Evolutionary conservation across 805 yeast genomes (phyloP).

Genomic region (Metschnikowia koreensis): DNA sequence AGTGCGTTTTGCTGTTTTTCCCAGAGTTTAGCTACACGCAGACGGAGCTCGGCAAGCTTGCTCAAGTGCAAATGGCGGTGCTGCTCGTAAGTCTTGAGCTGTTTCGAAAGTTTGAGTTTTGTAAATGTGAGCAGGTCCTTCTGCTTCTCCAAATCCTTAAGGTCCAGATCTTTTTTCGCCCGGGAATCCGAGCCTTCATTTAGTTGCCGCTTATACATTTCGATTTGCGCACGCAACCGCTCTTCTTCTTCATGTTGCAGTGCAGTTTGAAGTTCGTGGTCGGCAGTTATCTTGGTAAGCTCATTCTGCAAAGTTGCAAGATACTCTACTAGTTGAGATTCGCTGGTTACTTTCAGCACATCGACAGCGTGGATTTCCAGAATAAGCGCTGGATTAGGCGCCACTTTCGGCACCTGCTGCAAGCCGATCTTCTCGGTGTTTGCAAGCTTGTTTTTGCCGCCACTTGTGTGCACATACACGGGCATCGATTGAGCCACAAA

Average conservation of each 20-base stretch:
- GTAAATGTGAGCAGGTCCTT: constrained; percentile 34
- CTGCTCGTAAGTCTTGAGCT: constrained; percentile 17
- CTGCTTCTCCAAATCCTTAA: constrained; percentile 30
- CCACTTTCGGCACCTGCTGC: not conserved
- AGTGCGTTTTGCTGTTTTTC: constrained; percentile 13
- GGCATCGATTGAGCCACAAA: constrained; percentile 35
- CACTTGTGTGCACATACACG: constrained; percentile 30
- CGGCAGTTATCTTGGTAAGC: constrained; percentile 6
- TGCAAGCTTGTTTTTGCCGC: not conserved
- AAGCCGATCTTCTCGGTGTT: not conserved
- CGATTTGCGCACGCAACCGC: constrained; percentile 5
- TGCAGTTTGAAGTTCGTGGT: constrained; percentile 1
- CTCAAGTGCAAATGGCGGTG: constrained; percentile 7
- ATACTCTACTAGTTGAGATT: constrained; percentile 2
- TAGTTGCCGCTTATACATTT: constrained; percentile 33
- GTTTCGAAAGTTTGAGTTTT: constrained; percentile 29
- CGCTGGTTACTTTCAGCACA: not conserved
- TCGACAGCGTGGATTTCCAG: not conserved
- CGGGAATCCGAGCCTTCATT: constrained; percentile 34
- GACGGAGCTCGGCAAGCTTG: constrained; percentile 16
- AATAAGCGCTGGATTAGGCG: not conserved
- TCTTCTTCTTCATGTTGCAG: constrained; percentile 14
- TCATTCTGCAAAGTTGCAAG: constrained; percentile 10
- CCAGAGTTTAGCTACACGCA: constrained; percentile 9
- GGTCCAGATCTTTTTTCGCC: constrained; percentile 28